Evolutionary conservation across 495 filamentous ascomycete species (phyloP), one percentile per base, ranked within the genome.

Genomic region (Aspergillus ostianus): DNA sequence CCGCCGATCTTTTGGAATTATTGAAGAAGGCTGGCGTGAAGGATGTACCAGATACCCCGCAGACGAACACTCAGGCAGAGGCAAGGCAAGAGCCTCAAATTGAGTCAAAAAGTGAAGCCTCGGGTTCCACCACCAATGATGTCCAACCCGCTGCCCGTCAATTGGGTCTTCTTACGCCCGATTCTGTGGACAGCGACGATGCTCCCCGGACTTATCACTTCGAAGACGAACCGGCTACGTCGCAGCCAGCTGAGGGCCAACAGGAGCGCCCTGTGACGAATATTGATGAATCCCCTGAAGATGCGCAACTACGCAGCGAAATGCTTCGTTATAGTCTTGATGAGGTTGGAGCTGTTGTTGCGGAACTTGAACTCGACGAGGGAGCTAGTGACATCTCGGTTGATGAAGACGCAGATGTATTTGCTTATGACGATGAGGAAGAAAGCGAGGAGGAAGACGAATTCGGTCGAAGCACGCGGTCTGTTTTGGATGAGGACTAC

Each of bases 261-360:
- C 55, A 64, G 29, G 67, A 75, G 29, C 60, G 57, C 5, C 73
- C 74, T 4, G 62, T 77, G 36, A 65, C 67, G 4, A 66, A 77
- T 47, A 58, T 84, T 0, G 79, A 90, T 55, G 95, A 98, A 65
- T 84, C 90, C 0, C 71, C 79, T 4, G 92, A 96, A 61, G 93
- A 96, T 67, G 87, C 90, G 10, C 77, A 78, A n/a, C 72, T 96
- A 3, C 89, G 95, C 12, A 84, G 87, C 55, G 85, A 97, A 63
- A 98, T 98, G 94, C 74, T 97, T n/a, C 79, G 89, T 59, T 98
- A 97, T 65, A 87, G 87, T 50, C 84, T 94, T 70, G 72, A 85
- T 48, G 92, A 97, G 64, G 86, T 98, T 55, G 90, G 90, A 1
- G 83, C 90, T 23, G 89, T 98, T 2, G 93, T 98, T 7, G 93